Conservation (phyloP, 2,329 filamentous ascomycete species). For the Penicillium sp. region DNA sequence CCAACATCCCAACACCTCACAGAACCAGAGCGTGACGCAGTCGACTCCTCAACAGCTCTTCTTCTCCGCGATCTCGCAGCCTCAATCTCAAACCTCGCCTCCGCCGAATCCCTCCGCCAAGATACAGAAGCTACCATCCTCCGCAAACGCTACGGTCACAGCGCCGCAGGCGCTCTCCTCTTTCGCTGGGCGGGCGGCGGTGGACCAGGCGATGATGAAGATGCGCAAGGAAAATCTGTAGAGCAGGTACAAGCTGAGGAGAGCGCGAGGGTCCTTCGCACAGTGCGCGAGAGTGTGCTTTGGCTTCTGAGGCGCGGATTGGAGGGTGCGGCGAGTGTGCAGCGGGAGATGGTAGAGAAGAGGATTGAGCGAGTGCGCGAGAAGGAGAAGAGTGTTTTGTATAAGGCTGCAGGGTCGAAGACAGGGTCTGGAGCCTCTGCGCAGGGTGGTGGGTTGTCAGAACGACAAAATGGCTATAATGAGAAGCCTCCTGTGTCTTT, state of each 20-base stretch:
- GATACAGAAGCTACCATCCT: slow-evolving; percentile 71
- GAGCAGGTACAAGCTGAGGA: slow-evolving; percentile 75
- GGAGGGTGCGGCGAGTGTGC: slow-evolving; percentile 72
- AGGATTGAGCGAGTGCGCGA: slow-evolving; percentile 80
- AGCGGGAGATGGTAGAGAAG: slow-evolving; percentile 91
- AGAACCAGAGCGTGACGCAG: slow-evolving; percentile 77
- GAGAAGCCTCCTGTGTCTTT: background rate
- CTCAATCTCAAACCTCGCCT: slow-evolving; percentile 74
- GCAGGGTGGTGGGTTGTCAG: slow-evolving; percentile 1
- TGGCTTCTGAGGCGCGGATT: slow-evolving; percentile 76
- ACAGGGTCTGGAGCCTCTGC: background rate
- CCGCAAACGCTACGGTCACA: slow-evolving; percentile 66
- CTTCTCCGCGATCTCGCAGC: slow-evolving; percentile 82
- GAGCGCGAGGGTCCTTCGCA: slow-evolving; percentile 62
- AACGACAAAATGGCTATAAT: background rate
- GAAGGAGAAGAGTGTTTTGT: slow-evolving; percentile 81
- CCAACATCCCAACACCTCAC: slow-evolving; percentile 56
- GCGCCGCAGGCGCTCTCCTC: slow-evolving; percentile 40
- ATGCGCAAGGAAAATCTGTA: slow-evolving; percentile 49
- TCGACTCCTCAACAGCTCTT: slow-evolving; percentile 83
- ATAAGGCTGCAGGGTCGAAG: slow-evolving; percentile 52
- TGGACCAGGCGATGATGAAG: slow-evolving; percentile 38
- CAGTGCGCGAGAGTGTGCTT: slow-evolving; percentile 77
- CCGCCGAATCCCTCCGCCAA: slow-evolving; percentile 78
- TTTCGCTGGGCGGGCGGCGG: slow-evolving; percentile 59